phyloP scores from a whole-genome alignment of 2,329 filamentous ascomycete genomes.

The Aureobasidium sp. region DNA sequence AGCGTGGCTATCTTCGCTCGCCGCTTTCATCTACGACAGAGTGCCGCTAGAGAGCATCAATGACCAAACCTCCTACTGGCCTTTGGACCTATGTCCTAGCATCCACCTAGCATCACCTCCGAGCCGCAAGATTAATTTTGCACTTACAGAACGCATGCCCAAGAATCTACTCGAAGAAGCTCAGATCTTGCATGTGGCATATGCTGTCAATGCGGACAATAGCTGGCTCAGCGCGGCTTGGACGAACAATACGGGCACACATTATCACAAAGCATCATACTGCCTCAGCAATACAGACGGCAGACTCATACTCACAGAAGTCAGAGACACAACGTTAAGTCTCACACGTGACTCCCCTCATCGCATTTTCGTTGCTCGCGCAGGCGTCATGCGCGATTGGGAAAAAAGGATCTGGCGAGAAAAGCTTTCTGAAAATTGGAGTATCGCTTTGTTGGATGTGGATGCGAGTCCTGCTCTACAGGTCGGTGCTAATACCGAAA shows the following conservation, averaged over 20 bases:
- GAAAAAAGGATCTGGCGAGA: conserved; percentile 14
- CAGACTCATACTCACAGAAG: conserved; percentile 27
- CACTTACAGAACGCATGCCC: conserved; percentile 59
- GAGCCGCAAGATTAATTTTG: conserved; percentile 69
- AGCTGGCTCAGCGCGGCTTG: conserved; percentile 74
- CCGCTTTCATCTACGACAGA: conserved; percentile 71
- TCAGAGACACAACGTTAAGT: conserved; percentile 72
- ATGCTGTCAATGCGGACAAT: conserved; percentile 66
- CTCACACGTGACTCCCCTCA: conserved; percentile 65
- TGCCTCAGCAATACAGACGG: conserved; percentile 50
- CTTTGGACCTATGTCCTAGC: conserved; percentile 56
- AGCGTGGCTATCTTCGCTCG: conserved; percentile 54
- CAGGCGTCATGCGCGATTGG: conserved; percentile 35
- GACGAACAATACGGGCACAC: conserved; percentile 69
- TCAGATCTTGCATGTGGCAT: conserved; percentile 72
- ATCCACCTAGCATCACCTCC: conserved; percentile 65
- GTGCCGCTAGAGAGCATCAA: conserved; percentile 43
- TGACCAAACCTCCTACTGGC: conserved; percentile 30
- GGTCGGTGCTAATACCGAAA: conserved; percentile 43
- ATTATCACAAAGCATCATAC: conserved; percentile 67
- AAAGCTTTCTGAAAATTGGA: conserved; percentile 25
- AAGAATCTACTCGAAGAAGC: conserved; percentile 70
- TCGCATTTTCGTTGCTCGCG: conserved; percentile 69
- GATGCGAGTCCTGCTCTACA: conserved; percentile 36
- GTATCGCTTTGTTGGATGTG: conserved; percentile 25